Base-by-base conservation (phyloP, 371 early-diverging fungal genomes). In the Coemansia sp. region DNA sequence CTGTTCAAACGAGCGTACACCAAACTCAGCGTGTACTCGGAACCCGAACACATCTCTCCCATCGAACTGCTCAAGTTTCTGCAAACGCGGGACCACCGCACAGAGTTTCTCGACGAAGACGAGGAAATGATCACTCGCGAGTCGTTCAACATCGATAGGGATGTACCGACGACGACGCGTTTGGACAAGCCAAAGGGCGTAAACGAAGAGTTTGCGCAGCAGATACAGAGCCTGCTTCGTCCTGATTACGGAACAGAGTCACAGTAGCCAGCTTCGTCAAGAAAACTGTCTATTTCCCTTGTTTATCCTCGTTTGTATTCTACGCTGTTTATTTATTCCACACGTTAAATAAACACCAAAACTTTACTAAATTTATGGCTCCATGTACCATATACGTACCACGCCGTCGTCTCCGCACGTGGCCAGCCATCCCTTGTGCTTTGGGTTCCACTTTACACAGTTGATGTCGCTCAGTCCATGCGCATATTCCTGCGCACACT, bases 401-500 rank as follows among this genome's bases (percentile, higher is more conserved):
- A 83, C 68, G 10, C 90, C 89, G 83, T 97, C 97, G 76, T 97
- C 97, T 5, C 96, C 95, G 7, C 87, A 89, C 1, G 92, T 87
- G 6, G 93, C 91, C 39, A 97, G 78, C 83, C 88, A 85, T 42
- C 88, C 82, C 3, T 81, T 82, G 61, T 88, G 83, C 4, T 63
- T 77, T 0, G 93, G 92, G 67, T 87, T 90, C 95, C 95, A 97
- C 18, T 83, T 71, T 5, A 94, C 93, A 63, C 89, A 87, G 80
- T 97, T 97, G 56, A 95, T 84, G 77, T 97, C 97, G 63, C 82
- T 83, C 5, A 88, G 84, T 5, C 93, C 93, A 69, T 94, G 95
- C 1, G 94, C 92, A 53, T 77, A 64, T 31, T 70, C 31, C 11
- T n/a, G 58, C 21, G 63, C 29, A 22, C 18, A 45, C 24, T 77